A percentile compares a stretch with the other conserved stretches of the same genome.
phyloP scores from a whole-genome alignment of 371 early-diverging fungal genomes.

The Rhizoclosmatium hyalinum region DNA sequence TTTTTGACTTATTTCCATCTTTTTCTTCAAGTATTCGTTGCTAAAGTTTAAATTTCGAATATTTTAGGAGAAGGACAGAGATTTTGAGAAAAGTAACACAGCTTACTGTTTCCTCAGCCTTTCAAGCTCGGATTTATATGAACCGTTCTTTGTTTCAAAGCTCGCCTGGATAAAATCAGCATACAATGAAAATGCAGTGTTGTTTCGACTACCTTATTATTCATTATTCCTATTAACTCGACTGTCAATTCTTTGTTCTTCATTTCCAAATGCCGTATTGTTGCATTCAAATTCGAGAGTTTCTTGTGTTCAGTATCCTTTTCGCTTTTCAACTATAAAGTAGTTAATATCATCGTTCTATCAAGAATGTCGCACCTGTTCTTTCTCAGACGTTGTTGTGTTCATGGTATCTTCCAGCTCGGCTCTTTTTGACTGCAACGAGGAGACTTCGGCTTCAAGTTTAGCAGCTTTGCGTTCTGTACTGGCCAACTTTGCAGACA shows the following conservation, averaged over 20 bases:
- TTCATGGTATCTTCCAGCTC: slow-evolving; percentile 2
- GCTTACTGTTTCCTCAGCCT: slow-evolving; percentile 8
- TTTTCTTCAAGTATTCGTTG: slow-evolving; percentile 28
- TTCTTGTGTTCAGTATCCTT: not conserved
- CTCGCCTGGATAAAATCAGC: not conserved
- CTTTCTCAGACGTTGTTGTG: not conserved
- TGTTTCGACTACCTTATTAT: not conserved
- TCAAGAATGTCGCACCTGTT: not conserved
- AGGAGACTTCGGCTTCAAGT: not conserved
- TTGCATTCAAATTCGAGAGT: not conserved
- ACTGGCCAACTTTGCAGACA: not conserved
- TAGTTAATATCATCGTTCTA: not conserved
- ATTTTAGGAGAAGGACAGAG: not conserved
- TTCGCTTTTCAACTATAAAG: not conserved
- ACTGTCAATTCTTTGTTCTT: slow-evolving; percentile 26
- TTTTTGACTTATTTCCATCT: slow-evolving; percentile 26
- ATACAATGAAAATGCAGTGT: not conserved
- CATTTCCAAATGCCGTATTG: slow-evolving; percentile 10
- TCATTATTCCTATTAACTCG: slow-evolving; percentile 15
- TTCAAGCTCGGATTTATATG: slow-evolving; percentile 4
- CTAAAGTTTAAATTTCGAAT: not conserved
- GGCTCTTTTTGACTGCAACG: not conserved
- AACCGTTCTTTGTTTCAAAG: not conserved
- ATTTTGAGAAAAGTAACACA: not conserved
- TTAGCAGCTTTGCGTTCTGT: not conserved